phyloP scores from a whole-genome alignment of 106 monocot species.

The Hemerocallis citrina region DNA sequence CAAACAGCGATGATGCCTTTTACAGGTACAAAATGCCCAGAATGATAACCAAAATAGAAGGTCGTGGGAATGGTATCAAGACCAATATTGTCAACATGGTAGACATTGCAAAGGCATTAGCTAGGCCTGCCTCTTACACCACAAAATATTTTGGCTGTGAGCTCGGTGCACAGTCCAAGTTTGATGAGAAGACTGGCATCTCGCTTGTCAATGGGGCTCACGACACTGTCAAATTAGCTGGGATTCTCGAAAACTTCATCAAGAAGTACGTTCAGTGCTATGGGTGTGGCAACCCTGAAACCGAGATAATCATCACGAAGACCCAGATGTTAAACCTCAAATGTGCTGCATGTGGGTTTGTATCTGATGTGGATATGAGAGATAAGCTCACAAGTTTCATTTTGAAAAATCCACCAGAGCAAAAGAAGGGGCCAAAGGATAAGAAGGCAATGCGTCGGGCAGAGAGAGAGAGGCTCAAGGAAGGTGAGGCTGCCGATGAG shows the following conservation, averaged over 20 bases:
- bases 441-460: constrained; percentile 76
- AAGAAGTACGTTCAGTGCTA: constrained; percentile 83
- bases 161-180: constrained; percentile 73
- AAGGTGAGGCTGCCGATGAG: constrained; percentile 70
- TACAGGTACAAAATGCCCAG: constrained; percentile 76
- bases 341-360: constrained; percentile 75
- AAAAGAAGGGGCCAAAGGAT: constrained; percentile 58
- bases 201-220: constrained; percentile 71
- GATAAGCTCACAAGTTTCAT: constrained; percentile 70
- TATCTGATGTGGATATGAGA: constrained; percentile 74
- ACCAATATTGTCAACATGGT: constrained; percentile 75
- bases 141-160: constrained; percentile 45
- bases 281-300: constrained; percentile 77
- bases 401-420: constrained; percentile 68
- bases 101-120: constrained; percentile 59
- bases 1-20: constrained; percentile 67
- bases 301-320: constrained; percentile 63
- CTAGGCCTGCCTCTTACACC: constrained; percentile 51
- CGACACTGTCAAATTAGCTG: constrained; percentile 62
- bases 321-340: constrained; percentile 63
- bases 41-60: constrained; percentile 71
- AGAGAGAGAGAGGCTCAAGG: constrained; percentile 72
- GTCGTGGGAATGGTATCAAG: constrained; percentile 72
- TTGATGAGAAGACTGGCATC: constrained; percentile 58
- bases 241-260: constrained; percentile 63